These are phyloP conservation scores for Kazachstania viticola DNA, from an alignment of 805 yeast species.

Conservation along the genomic window DNA sequence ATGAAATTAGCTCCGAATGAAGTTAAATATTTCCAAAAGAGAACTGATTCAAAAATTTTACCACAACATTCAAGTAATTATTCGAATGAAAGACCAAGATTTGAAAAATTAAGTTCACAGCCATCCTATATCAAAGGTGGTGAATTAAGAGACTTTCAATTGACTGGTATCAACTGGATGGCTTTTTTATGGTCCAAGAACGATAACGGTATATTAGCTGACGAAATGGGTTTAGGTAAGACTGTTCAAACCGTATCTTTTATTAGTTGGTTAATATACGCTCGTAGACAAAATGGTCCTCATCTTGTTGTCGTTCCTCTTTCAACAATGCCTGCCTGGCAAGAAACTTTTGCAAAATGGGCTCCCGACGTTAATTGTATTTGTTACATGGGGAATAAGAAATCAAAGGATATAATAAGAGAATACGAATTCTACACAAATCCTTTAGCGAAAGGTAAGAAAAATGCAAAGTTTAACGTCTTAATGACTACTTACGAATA, in stretches of 20 bases:
- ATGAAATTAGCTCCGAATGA: constrained; percentile 75
- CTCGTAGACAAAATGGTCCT: constrained; percentile 95
- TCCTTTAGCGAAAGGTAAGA: constrained; percentile 31
- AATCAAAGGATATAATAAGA: constrained; percentile 70
- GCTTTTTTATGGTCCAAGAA: constrained; percentile 96
- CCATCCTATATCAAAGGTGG: constrained; percentile 87
- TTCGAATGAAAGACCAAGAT: constrained; percentile 67
- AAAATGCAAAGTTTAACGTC: constrained; percentile 82
- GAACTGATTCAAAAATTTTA: constrained; percentile 72
- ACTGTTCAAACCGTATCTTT: constrained; percentile 95
- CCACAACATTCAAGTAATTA: constrained; percentile 75
- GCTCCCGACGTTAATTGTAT: constrained; percentile 91
- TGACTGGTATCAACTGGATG: constrained; percentile 99
- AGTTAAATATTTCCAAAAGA: constrained; percentile 70
- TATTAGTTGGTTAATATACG: constrained; percentile 87
- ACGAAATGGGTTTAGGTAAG: constrained; percentile 98
- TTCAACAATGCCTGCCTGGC: constrained; percentile 97
- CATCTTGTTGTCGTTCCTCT: constrained; percentile 93
- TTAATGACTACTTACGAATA: constrained; percentile 92
- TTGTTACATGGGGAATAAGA: constrained; percentile 85
- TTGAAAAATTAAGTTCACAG: constrained; percentile 76
- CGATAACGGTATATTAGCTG: constrained; percentile 95
- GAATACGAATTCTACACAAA: constrained; percentile 74
- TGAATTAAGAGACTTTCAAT: constrained; percentile 89
- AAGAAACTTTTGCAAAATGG: constrained; percentile 96